Percentiles rank a stretch among this genome's conserved stretches.
Conservation (phyloP, 176 grass and related monocot species). For the Tillandsia leiboldiana region DNA sequence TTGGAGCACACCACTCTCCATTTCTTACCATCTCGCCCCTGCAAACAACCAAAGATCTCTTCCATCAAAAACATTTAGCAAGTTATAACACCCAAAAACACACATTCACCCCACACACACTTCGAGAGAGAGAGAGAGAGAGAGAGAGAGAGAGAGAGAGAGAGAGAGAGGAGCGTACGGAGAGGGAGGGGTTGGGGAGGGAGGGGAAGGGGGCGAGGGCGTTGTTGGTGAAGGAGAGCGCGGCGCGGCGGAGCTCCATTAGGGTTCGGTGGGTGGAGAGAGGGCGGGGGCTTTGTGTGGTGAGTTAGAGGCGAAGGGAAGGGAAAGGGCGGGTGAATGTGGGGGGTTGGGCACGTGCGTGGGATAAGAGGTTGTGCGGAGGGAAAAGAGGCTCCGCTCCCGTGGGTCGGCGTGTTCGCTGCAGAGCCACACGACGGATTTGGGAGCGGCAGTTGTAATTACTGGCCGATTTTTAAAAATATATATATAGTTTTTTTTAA, state of each 20-base stretch:
- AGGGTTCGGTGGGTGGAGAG: not conserved
- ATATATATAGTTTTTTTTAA: too few species aligned
- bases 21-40: not conserved
- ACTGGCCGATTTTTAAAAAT: too few species aligned
- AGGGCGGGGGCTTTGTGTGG: not conserved
- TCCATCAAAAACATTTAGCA: not conserved
- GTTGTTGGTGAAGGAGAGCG: slow-evolving; percentile 1
- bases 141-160: not conserved
- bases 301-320: not conserved
- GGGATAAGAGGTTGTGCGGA: not conserved
- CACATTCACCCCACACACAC: not conserved
- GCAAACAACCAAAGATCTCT: not conserved
- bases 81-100: not conserved
- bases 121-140: not conserved
- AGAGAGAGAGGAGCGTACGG: not conserved
- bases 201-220: not conserved
- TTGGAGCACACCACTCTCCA: not conserved
- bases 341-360: not conserved
- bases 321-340: not conserved
- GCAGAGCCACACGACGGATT: not conserved
- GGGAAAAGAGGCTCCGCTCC: too few species aligned
- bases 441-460: too few species aligned
- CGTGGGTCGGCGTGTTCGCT: not conserved
- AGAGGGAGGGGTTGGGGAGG: not conserved
- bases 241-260: not conserved